Base-by-base conservation (phyloP, 805 yeast genomes). In the Sugiyamaella boreocaroliniensis region DNA sequence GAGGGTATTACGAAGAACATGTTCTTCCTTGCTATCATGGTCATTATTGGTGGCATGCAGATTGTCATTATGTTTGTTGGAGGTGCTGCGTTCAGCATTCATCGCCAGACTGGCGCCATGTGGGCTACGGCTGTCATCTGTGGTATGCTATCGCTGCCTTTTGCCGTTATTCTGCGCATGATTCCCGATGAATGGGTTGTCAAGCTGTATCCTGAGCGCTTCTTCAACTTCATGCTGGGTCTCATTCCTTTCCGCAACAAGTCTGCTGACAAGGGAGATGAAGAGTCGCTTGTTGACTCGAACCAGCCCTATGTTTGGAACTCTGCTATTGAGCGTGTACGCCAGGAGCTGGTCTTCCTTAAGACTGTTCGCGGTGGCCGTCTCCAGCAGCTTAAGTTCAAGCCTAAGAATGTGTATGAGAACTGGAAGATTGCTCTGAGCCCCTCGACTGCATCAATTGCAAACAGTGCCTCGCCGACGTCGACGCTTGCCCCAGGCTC, bases 1-100 rank as follows among this genome's bases (percentile, higher is more conserved):
- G 83, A 81, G 59, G 92, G 92, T 59, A 73, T 95, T 54, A 80
- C 80, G 70, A 78, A 89, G 68, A 93, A 93, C 68, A 80, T 80
- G 74, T 89, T 87, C 68, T 93, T 93, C 70, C 70, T 89, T 45
- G 73, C 68, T 5, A 90, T 93, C 61, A 81, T 85, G 19, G 62
- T 68, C 2, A 74, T 93, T 47, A 89, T 93, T 68, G 93, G 83
- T 29, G 90, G 86, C 4, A 80, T 82, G 70, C 99, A 93, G 72
- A 74, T 89, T 2, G 68, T 92, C 50, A 92, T 93, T 61, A 93
- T 93, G 98, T 86, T 83, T 70, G 92, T 88, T 57, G 99, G 99
- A 51, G 99, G 99, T 52, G 86, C 92, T 43, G 97, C 99, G 0
- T 93, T 93, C 70, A 81, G 90, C 7, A 77, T 90, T 58, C 80